Base-by-base conservation (phyloP, 2,329 filamentous ascomycete species). In the Colletotrichum euphorbiae region DNA sequence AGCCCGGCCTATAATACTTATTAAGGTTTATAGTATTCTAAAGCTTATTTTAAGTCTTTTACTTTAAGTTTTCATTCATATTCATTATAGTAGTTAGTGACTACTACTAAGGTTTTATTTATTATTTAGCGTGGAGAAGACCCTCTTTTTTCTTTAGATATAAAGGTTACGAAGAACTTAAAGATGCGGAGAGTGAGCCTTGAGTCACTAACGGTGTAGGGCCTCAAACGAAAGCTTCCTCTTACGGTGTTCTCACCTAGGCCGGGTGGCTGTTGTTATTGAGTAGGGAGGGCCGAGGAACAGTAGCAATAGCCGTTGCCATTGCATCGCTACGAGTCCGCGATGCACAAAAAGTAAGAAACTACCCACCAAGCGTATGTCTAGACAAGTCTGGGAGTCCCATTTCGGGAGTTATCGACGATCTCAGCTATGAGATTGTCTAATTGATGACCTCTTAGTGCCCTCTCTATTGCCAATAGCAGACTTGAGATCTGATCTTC, bases 401-500 rank as follows among this genome's bases (percentile, higher is more conserved):
- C 40, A 50, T 7, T 33, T 12, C 17, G 13, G 17, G 28, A 31
- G 6, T 40, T 31, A 24, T 33, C 13, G 38, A 52, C 62, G 28
- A 60, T 52, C 17, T 51, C 55, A 38, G n/a, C n/a, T 19, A 17
- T 24, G 42, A 33, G 33, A 33, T 52, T 36, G 60, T 57, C 51
- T 57, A 17, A 31, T 45, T 51, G 38, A 45, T 54, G 28, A 28
- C 60, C 52, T 42, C 28, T 31, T 46, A 45, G 46, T 48, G 54
- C 31, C n/a, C 38, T 43, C 33, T 45, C 9, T 66, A 15, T 54
- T n/a, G 61, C 48, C 38, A 15, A n/a, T 55, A 24, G 48, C 17
- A 48, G n/a, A 42, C 11, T 46, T 51, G 17, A 59, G 61, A 66
- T 66, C 61, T 50, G 61, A 69, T 69, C 61, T 60, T 65, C 48